A percentile compares a stretch with the other conserved stretches of the same genome.
These are phyloP conservation scores for Madurella mycetomatis DNA, from an alignment of 2,329 filamentous ascomycete genomes.

Conservation along the genomic window DNA sequence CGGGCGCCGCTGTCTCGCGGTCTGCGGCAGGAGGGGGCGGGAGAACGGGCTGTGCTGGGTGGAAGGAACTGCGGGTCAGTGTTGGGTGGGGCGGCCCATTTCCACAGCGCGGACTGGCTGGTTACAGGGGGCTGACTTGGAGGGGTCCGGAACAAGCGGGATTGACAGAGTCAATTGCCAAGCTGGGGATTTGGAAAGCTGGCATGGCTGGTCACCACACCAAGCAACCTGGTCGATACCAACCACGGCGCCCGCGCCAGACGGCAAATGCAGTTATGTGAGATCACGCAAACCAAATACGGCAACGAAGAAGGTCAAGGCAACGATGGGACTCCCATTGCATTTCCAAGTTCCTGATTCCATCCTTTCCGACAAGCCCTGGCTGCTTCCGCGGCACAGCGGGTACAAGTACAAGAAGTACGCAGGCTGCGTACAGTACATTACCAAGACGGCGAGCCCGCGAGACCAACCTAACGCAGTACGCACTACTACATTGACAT, in stretches of 20 bases:
- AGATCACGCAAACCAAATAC: not conserved
- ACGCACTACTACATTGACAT: not conserved
- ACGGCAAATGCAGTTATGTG: not conserved
- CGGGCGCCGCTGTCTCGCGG: not conserved
- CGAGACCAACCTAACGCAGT: not conserved
- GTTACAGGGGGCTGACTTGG: conserved; percentile 5
- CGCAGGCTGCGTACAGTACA: too few relatives aligned
- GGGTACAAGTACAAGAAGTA: too few relatives aligned
- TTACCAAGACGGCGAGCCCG: not conserved
- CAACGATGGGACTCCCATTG: too few relatives aligned
- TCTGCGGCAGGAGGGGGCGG: conserved; percentile 5
- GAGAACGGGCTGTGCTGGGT: conserved; percentile 6
- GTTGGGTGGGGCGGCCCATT: conserved; percentile 9
- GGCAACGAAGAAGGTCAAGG: not conserved
- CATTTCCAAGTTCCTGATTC: not conserved
- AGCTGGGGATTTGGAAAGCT: conserved; percentile 5
- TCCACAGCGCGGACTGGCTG: not conserved
- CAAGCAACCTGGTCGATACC: not conserved
- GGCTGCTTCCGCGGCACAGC: not conserved
- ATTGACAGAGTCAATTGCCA: conserved; percentile 7
- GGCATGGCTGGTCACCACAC: not conserved
- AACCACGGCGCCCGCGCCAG: not conserved
- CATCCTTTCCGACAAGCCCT: not conserved
- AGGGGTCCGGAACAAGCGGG: conserved; percentile 14
- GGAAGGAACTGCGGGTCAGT: not conserved